These are phyloP conservation scores for Colletotrichum trifolii DNA, from an alignment of 2,329 filamentous ascomycete genomes.

Conservation along the genomic window DNA sequence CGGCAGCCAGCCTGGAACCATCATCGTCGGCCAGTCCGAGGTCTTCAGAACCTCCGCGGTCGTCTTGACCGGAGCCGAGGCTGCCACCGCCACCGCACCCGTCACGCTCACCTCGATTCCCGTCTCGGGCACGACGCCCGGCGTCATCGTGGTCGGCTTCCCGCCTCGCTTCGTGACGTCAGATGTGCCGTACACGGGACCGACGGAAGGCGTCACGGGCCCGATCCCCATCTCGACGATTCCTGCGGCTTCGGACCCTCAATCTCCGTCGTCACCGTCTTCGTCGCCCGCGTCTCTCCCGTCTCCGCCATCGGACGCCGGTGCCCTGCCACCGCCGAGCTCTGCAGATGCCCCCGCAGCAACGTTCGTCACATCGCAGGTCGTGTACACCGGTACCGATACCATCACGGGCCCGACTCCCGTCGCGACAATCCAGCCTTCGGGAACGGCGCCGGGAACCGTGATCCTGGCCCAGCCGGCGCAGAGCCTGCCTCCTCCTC, in stretches of 20 bases:
- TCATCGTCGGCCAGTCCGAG: slow-evolving; percentile 17
- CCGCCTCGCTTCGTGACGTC: slow-evolving; percentile 5
- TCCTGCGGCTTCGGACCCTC: too few species aligned
- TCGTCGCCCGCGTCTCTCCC: too few species aligned
- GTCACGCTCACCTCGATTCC: slow-evolving; percentile 21
- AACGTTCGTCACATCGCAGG: slow-evolving; percentile 1
- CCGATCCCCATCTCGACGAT: slow-evolving; percentile 20
- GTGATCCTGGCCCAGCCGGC: slow-evolving; percentile 20
- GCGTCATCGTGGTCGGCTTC: slow-evolving; percentile 13
- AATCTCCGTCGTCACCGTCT: too few species aligned
- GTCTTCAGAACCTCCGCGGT: slow-evolving; percentile 17
- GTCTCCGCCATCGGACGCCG: too few species aligned
- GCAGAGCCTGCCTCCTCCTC: background rate
- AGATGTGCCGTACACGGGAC: background rate
- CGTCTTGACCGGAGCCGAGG: slow-evolving; percentile 5
- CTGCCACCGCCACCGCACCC: background rate
- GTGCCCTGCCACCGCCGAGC: too few species aligned
- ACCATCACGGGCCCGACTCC: background rate
- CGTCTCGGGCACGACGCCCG: slow-evolving; percentile 14
- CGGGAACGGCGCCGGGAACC: slow-evolving; percentile 21
- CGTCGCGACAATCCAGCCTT: slow-evolving; percentile 12
- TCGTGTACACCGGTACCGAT: background rate
- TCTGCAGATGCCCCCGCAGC: background rate
- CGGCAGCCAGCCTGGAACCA: slow-evolving; percentile 15
- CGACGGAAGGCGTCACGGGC: background rate